Base-by-base conservation (phyloP, 129 eudicot genomes). In the Artemisia annua region DNA sequence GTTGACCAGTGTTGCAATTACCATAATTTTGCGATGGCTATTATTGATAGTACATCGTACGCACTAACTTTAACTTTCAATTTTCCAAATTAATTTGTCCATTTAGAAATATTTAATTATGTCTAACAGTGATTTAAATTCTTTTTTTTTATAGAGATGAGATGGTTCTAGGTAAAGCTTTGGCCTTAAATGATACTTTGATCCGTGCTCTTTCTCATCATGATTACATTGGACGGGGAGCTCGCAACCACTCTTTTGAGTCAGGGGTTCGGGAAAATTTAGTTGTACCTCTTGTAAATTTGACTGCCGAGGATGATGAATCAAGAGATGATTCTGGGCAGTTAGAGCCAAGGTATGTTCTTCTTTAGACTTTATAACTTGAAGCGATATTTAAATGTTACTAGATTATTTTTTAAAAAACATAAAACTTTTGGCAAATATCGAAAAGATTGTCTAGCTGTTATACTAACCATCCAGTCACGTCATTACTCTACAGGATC, bases 1-100 rank as follows among this genome's bases (percentile, higher is more conserved):
- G 92, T 87, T 78, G 96, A 84, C 60, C 96, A 93, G 76, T 93
- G 98, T 69, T 89, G 84, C 28, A 85, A 90, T 66, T 87, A 82
- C 83, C 92, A 93, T 70, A 85, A 79, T 73, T 96, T 96, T 55
- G 92, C 90, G 59, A 85, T 87, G 92, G 80, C 83, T 75, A 96
- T 90, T 55, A 85, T 90, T 56, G 88, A 90, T 69, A 86, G 79
- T 76, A 86, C 97, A 64, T 64, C 72, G 97, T 93, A 84, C 82
- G 97, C 14, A 82, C 46, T 28, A 11, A 9, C 55, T 75, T 14
- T 13, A 72, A 5, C 24, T 26, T 16, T 2, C 11, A 57, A 20
- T 24, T 57, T 57, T 24, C 46, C 46, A 39, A 39, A 39, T 39
- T 8, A 39, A 57, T 19, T 57, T 16, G 9, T 19, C 46, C 46